phyloP scores from a whole-genome alignment of 2,329 filamentous ascomycete genomes.

The Plenodomus lindquistii region DNA sequence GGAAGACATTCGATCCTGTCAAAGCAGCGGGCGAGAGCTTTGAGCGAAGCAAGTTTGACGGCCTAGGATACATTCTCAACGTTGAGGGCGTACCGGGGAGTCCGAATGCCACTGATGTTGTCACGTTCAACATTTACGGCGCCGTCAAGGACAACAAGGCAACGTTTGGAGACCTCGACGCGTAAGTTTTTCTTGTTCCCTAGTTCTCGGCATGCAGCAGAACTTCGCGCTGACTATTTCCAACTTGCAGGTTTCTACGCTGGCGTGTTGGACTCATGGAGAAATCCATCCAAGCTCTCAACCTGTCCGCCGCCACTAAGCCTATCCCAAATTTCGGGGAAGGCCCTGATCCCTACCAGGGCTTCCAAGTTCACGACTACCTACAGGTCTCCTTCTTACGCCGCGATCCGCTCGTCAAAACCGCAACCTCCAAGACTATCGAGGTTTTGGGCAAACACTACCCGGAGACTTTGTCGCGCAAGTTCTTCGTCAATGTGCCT shows the following conservation, averaged over 20 bases:
- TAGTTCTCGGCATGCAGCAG: neutral
- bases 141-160: constrained; percentile 77
- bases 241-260: constrained; percentile 71
- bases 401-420: constrained; percentile 75
- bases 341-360: constrained; percentile 79
- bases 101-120: constrained; percentile 63
- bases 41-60: constrained; percentile 70
- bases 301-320: constrained; percentile 68
- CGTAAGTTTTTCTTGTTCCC: constrained; percentile 57
- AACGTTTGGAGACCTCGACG: constrained; percentile 80
- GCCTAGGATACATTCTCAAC: constrained; percentile 79
- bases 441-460: constrained; percentile 80
- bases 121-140: constrained; percentile 94
- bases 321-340: constrained; percentile 70
- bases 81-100: constrained; percentile 61
- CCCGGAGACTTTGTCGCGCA: constrained; percentile 84
- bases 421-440: constrained; percentile 79
- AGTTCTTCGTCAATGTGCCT: constrained; percentile 96
- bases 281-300: constrained; percentile 74
- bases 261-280: constrained; percentile 95
- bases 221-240: neutral
- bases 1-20: constrained; percentile 73
- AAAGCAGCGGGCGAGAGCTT: constrained; percentile 66
- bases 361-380: constrained; percentile 94
- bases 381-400: constrained; percentile 83